These are phyloP conservation scores for Penicillium capsulatum DNA, from an alignment of 2,329 filamentous ascomycete species.

Conservation along the genomic window DNA sequence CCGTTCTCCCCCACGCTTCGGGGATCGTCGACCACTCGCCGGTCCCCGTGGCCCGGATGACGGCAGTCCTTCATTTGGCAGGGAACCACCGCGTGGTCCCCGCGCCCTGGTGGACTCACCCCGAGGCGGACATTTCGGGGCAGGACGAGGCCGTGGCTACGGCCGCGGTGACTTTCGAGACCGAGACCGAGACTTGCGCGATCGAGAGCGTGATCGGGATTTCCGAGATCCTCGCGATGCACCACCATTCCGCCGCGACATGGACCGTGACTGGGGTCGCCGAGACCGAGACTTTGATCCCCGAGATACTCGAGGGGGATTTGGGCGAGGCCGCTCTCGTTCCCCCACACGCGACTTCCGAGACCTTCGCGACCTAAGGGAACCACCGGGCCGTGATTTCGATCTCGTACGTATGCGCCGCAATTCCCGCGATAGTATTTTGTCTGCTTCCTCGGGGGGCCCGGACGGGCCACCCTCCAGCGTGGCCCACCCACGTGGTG, in stretches of 20 bases:
- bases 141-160: slow-evolving; percentile 45
- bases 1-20: slow-evolving; percentile 66
- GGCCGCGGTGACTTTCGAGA: slow-evolving; percentile 34
- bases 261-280: slow-evolving; percentile 45
- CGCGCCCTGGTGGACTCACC: slow-evolving; percentile 70
- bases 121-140: slow-evolving; percentile 47
- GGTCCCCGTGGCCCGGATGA: slow-evolving; percentile 53
- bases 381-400: slow-evolving; percentile 34
- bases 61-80: slow-evolving; percentile 53
- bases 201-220: slow-evolving; percentile 43
- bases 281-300: slow-evolving; percentile 47
- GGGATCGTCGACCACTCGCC: slow-evolving; percentile 62
- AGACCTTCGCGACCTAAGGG: slow-evolving; percentile 40
- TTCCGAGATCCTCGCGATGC: slow-evolving; percentile 41
- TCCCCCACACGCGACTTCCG: slow-evolving; percentile 43
- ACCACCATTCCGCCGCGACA: slow-evolving; percentile 40
- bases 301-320: slow-evolving; percentile 42
- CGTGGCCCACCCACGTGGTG: slow-evolving; percentile 34
- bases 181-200: slow-evolving; percentile 62
- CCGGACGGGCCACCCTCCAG: slow-evolving; percentile 36
- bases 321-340: slow-evolving; percentile 45
- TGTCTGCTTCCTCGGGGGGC: slow-evolving; percentile 34
- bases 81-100: slow-evolving; percentile 76
- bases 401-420: slow-evolving; percentile 41
- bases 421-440: slow-evolving; percentile 43